Evolutionary conservation across 768 basidiomycete species (phyloP).

Genomic region (Lentinula edodes): DNA sequence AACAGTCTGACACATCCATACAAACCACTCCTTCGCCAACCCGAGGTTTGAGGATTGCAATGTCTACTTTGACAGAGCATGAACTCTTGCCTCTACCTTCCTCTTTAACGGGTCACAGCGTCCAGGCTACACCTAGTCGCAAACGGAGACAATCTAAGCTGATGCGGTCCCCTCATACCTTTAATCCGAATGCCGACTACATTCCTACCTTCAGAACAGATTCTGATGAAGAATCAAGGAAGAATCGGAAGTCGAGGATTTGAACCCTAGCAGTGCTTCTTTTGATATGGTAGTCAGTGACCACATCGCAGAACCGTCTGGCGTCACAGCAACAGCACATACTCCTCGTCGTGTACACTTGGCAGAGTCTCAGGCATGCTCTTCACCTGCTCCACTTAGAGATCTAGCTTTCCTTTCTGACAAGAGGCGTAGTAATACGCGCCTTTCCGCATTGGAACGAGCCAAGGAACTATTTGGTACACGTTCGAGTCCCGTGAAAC

Average conservation of each 20-base stretch:
- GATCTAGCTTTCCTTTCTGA: background rate
- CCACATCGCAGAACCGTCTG: background rate
- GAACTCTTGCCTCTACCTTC: background rate
- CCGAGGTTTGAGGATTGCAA: background rate
- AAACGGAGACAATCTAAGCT: constrained; percentile 20
- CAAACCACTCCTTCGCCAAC: constrained; percentile 8
- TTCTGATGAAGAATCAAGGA: background rate
- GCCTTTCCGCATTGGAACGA: background rate
- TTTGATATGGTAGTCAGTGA: background rate
- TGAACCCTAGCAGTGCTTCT: background rate
- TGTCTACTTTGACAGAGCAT: constrained; percentile 19
- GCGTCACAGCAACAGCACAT: background rate
- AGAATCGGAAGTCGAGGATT: constrained; percentile 8
- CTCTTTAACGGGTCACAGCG: background rate
- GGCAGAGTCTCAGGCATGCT: background rate
- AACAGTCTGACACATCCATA: background rate
- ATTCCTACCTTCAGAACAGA: constrained; percentile 25
- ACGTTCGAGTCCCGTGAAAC: background rate
- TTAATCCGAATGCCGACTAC: constrained; percentile 47
- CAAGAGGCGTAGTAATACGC: no score
- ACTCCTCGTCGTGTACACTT: background rate
- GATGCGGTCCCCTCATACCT: constrained; percentile 36
- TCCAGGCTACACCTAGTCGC: constrained; percentile 4
- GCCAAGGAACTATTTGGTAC: constrained; percentile 2
- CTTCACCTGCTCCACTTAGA: background rate